These are phyloP conservation scores for Spiraea crenata DNA, from an alignment of 331 rosid genomes.

Conservation along the genomic window DNA sequence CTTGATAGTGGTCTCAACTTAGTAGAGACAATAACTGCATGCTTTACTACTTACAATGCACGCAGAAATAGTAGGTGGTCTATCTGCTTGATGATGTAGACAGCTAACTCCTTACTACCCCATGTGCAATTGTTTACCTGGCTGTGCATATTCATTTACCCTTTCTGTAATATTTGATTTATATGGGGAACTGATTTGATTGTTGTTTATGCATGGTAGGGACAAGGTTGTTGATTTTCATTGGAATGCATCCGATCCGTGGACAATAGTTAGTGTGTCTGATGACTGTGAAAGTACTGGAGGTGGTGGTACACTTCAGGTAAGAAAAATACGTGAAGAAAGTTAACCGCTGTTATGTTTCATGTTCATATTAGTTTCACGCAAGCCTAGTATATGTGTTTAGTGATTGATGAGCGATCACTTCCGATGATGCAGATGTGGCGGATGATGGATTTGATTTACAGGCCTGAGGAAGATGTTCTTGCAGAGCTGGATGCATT, in stretches of 20 bases:
- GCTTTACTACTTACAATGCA: background rate
- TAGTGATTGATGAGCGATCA: background rate
- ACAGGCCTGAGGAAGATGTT: constrained; percentile 74
- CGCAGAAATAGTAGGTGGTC: background rate
- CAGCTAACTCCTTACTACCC: background rate
- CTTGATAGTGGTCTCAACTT: background rate
- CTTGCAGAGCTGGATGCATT: constrained; percentile 43
- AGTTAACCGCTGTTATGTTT: background rate
- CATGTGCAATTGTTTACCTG: background rate
- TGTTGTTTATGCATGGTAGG: constrained; percentile 36
- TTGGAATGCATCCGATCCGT: constrained; percentile 79
- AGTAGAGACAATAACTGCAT: background rate
- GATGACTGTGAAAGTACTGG: constrained; percentile 81
- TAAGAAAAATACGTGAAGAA: background rate
- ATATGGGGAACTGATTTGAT: background rate
- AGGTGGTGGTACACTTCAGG: constrained; percentile 61
- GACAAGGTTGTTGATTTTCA: constrained; percentile 85
- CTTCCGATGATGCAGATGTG: constrained; percentile 51
- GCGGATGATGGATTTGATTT: constrained; percentile 74
- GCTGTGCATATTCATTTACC: background rate
- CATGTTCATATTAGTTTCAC: background rate
- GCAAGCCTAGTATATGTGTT: background rate
- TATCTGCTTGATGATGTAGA: background rate
- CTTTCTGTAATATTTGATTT: background rate
- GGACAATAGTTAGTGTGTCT: constrained; percentile 82